Base-by-base conservation (phyloP, 768 basidiomycete species). In the Termitomyces eurrhizus region DNA sequence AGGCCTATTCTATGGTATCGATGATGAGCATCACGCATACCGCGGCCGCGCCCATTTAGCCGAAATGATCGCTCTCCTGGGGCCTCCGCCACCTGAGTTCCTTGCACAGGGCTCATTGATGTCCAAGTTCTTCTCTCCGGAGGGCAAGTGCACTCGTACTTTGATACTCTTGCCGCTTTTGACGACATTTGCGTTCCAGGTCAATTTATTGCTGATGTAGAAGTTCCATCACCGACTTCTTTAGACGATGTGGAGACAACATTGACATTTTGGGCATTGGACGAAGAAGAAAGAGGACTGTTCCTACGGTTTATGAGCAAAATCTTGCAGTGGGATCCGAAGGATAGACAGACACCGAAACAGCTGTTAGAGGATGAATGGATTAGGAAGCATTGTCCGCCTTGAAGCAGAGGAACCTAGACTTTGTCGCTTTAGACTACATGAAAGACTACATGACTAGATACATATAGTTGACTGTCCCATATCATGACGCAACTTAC, bases 291-390 rank as follows among this genome's bases (percentile, higher is more conserved):
- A 13, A 59, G 59, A n/a, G 36, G 21, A 1, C 32, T 36, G 12
- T 62, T 62, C 53, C 12, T 62, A 14, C 18, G 24, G 12, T 59
- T 62, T 26, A 59, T 62, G 37, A 26, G 29, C 21, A 62, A 62
- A 35, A 62, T 59, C 52, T 41, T 62, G 9, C 48, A 58, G 44
- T 62, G 58, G 61, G 46, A 62, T 9, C 58, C 61, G 2, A 35
- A 59, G 52, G 11, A 59, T n/a, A 39, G 61, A 46, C 21, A 52
- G 32, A 62, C 46, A 9, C 32, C 50, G 13, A 45, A 45, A 45
- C 50, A 62, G 33, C 39, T 62, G 11, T 32, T 45, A 35, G 33
- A 56, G 12, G 55, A 56, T 7, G 55, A 56, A n/a, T 56, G 55
- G 55, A 35, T 56, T 18, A 44, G 13, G 53, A 39, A 33, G 29